These are phyloP conservation scores for Kodamaea derodonti DNA, from an alignment of 1,139 yeast species.

Conservation along the genomic window DNA sequence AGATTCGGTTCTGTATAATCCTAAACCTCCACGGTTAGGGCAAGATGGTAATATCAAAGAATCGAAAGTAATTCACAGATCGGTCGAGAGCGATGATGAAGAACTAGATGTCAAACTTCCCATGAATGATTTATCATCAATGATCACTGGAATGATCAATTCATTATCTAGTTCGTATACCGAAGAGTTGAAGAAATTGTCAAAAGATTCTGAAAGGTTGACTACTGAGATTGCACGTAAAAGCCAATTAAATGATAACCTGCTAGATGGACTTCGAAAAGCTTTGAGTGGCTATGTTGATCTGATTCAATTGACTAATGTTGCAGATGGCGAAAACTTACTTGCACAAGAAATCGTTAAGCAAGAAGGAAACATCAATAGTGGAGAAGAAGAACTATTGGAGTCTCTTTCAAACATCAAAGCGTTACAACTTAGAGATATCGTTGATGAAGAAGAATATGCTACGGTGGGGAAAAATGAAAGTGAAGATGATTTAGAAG, in stretches of 20 bases:
- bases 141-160: conserved; percentile 40
- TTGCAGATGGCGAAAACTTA: conserved; percentile 27
- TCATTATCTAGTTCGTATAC: conserved; percentile 43
- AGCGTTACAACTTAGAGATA: conserved; percentile 45
- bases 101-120: conserved; percentile 17
- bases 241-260: conserved; percentile 14
- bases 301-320: conserved; percentile 16
- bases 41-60: conserved; percentile 27
- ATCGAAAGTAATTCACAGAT: too few relatives aligned
- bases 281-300: conserved; percentile 5
- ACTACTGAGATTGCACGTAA: conserved; percentile 18
- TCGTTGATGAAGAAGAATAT: conserved; percentile 46
- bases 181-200: conserved; percentile 21
- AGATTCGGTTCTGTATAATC: conserved; percentile 14
- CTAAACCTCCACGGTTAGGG: conserved; percentile 35
- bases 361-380: conserved; percentile 27
- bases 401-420: conserved; percentile 19
- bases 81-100: too few relatives aligned
- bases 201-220: conserved; percentile 18
- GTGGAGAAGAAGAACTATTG: conserved; percentile 32
- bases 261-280: conserved; percentile 11
- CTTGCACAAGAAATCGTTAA: conserved; percentile 18
- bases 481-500: conserved; percentile 18
- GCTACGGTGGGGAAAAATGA: conserved; percentile 15
- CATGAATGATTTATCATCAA: conserved; percentile 31